phyloP scores from a whole-genome alignment of 1,139 yeast species.

The Sugiyamaella sp. region DNA sequence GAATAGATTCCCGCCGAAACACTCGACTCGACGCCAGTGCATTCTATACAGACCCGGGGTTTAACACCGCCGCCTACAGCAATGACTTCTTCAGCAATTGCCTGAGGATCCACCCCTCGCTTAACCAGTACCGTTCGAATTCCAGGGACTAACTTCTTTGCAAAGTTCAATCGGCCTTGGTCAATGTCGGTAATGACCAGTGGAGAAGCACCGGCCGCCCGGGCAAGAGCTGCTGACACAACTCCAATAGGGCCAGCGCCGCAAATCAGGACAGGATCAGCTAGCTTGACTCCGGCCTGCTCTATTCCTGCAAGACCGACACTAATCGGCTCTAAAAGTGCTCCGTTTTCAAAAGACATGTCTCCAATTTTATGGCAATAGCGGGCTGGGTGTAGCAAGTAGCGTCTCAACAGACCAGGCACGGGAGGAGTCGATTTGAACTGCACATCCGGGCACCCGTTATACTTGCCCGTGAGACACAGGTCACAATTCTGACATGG shows the following conservation, averaged over 20 bases:
- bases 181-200: slow-evolving; percentile 61
- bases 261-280: slow-evolving; percentile 74
- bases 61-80: slow-evolving; percentile 48
- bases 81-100: slow-evolving; percentile 47
- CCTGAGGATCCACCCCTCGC: slow-evolving; percentile 38
- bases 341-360: slow-evolving; percentile 82
- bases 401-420: slow-evolving; percentile 70
- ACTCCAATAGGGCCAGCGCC: slow-evolving; percentile 97
- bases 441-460: slow-evolving; percentile 78
- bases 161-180: slow-evolving; percentile 33
- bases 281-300: slow-evolving; percentile 66
- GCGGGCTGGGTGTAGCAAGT: slow-evolving; percentile 76
- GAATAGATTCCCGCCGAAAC: slow-evolving; percentile 63
- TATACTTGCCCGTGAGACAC: slow-evolving; percentile 76
- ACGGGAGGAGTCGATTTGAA: slow-evolving; percentile 88
- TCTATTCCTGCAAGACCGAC: slow-evolving; percentile 86
- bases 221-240: slow-evolving; percentile 74
- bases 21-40: slow-evolving; percentile 71
- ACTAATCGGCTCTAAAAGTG: slow-evolving; percentile 82
- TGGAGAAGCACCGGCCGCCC: slow-evolving; percentile 78
- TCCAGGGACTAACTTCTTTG: slow-evolving; percentile 40
- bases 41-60: slow-evolving; percentile 70
- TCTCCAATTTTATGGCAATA: slow-evolving; percentile 80
- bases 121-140: slow-evolving; percentile 34
- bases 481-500: slow-evolving; percentile 77